Evolutionary conservation across 768 basidiomycete genomes (phyloP).

Genomic region (Termitomyces sp.): DNA sequence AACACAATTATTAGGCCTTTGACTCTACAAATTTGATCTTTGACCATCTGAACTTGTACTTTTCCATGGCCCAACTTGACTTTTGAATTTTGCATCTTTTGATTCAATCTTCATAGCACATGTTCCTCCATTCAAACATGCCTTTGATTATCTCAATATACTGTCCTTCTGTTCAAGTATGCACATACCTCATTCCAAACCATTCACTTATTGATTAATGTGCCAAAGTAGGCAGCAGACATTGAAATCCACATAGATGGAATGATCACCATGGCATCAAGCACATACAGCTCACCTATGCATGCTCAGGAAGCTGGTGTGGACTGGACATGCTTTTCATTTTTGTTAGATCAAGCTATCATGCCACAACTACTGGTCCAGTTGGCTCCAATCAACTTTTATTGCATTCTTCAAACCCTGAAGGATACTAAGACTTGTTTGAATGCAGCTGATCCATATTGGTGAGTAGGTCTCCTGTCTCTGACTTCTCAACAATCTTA

Average conservation of each 20-base stretch:
- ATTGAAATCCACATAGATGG: conserved; percentile 76
- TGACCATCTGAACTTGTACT: too few species aligned
- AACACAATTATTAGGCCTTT: too few species aligned
- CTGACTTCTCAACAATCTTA: conserved; percentile 7
- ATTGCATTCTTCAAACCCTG: conserved; percentile 74
- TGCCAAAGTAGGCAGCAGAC: conserved; percentile 66
- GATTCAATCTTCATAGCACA: too few species aligned
- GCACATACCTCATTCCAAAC: conserved; percentile 18
- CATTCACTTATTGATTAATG: conserved; percentile 8
- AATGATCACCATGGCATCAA: too few species aligned
- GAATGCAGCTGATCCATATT: conserved; percentile 80
- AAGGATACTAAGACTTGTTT: conserved; percentile 70
- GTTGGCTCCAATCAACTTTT: conserved; percentile 84
- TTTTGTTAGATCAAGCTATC: conserved; percentile 56
- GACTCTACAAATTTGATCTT: too few species aligned
- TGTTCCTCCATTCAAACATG: too few species aligned
- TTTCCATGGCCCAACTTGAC: too few species aligned
- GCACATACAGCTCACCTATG: too few species aligned
- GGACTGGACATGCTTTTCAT: conserved; percentile 19
- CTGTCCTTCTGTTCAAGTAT: conserved; percentile 69
- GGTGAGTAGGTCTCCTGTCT: conserved; percentile 39
- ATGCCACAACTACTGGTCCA: conserved; percentile 94
- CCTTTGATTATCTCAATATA: conserved; percentile 59
- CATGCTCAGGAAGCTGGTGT: too few species aligned
- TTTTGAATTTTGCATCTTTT: too few species aligned